phyloP scores from a whole-genome alignment of 2,329 filamentous ascomycete species.

The Penicillium sp. region DNA sequence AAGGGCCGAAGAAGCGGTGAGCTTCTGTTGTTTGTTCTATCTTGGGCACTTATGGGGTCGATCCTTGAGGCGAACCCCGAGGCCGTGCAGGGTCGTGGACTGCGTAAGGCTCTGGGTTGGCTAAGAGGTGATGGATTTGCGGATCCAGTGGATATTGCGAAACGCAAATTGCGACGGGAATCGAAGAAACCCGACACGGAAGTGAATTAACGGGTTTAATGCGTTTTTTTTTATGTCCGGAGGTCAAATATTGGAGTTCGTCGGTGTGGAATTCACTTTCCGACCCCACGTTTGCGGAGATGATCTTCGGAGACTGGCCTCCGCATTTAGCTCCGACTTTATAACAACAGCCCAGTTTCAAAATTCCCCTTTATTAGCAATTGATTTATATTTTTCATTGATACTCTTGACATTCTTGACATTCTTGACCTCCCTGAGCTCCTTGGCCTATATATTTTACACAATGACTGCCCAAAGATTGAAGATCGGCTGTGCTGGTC shows the following conservation, averaged over 20 bases:
- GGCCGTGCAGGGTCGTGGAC: conserved; percentile 64
- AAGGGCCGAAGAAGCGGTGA: conserved; percentile 77
- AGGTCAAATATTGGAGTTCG: background rate
- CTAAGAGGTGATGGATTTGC: conserved; percentile 72
- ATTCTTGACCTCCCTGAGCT: too few relatives aligned
- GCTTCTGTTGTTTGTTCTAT: conserved; percentile 75
- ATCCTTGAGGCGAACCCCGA: conserved; percentile 71
- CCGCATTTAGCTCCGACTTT: conserved; percentile 9
- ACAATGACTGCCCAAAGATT: conserved; percentile 35
- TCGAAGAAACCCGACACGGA: conserved; percentile 25
- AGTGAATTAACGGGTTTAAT: background rate
- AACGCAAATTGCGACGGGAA: conserved; percentile 30
- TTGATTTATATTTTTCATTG: background rate
- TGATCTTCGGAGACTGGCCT: conserved; percentile 19
- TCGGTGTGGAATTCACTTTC: conserved; percentile 22
- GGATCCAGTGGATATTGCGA: conserved; percentile 59
- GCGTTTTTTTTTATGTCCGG: background rate
- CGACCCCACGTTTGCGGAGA: conserved; percentile 12
- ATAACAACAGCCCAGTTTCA: background rate
- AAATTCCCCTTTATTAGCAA: background rate
- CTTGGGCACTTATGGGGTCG: conserved; percentile 72
- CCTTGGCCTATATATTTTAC: background rate
- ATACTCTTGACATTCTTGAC: background rate
- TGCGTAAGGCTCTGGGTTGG: conserved; percentile 72
- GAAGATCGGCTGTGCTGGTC: conserved; percentile 49